Evolutionary conservation across 257 asterid species (phyloP).

Genomic region (Capsicum chinense): DNA sequence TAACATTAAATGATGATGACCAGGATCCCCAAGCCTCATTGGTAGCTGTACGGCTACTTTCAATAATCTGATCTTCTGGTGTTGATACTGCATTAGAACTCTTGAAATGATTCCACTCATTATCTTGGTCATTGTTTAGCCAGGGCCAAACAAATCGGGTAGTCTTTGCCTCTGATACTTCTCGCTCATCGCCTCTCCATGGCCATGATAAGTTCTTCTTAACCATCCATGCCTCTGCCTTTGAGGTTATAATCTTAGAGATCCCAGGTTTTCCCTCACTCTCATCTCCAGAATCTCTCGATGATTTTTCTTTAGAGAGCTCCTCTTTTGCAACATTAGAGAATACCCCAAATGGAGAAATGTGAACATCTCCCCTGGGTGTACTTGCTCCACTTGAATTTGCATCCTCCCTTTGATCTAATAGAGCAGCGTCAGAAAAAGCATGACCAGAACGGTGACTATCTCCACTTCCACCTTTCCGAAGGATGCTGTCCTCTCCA

Average conservation of each 20-base stretch:
- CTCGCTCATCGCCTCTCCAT: constrained; percentile 76
- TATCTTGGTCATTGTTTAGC: constrained; percentile 66
- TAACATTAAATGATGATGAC: constrained; percentile 75
- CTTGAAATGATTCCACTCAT: constrained; percentile 55
- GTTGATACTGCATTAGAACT: constrained; percentile 42
- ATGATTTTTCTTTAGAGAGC: constrained; percentile 47
- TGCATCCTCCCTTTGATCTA: constrained; percentile 77
- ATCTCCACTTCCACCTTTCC: constrained; percentile 73
- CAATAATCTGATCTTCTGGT: constrained; percentile 55
- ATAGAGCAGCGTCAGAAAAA: constrained; percentile 46
- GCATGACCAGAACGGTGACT: constrained; percentile 69
- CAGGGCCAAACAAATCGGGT: constrained; percentile 75
- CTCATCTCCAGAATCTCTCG: constrained; percentile 74
- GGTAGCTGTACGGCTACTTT: constrained; percentile 49
- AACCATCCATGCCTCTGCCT: constrained; percentile 87
- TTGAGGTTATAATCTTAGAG: constrained; percentile 68
- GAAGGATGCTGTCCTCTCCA: constrained; percentile 52
- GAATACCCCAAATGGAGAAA: constrained; percentile 72
- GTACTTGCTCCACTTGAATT: constrained; percentile 89
- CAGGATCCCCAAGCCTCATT: constrained; percentile 86
- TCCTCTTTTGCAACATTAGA: constrained; percentile 49
- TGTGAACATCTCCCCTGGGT: constrained; percentile 73
- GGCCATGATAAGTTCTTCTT: constrained; percentile 80
- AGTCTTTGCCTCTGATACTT: constrained; percentile 61
- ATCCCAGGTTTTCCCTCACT: constrained; percentile 69